These are phyloP conservation scores for Backusella luteola DNA, from an alignment of 192 early-diverging fungal species.

Conservation along the genomic window DNA sequence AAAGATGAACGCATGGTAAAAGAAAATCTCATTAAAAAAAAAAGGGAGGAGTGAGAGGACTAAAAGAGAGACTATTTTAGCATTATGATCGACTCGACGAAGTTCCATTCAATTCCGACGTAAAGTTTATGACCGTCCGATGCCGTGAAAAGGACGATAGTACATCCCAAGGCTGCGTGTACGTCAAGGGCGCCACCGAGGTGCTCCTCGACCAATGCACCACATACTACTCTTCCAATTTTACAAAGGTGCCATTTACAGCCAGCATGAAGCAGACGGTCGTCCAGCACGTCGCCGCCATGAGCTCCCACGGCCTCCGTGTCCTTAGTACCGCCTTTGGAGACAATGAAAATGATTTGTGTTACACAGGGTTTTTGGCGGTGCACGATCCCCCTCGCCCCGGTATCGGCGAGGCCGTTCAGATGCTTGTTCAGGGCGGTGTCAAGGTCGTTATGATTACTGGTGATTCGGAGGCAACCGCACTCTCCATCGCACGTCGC, in stretches of 20 bases:
- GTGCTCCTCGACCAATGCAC: constrained; percentile 71
- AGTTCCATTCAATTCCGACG: constrained; percentile 89
- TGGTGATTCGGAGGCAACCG: constrained; percentile 92
- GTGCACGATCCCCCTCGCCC: constrained; percentile 93
- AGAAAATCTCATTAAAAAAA: not conserved
- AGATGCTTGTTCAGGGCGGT: constrained; percentile 67
- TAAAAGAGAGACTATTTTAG: constrained; percentile 16
- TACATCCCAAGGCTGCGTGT: constrained; percentile 28
- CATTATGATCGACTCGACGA: constrained; percentile 65
- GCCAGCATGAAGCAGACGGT: constrained; percentile 57
- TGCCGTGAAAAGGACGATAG: constrained; percentile 38
- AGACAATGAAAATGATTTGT: constrained; percentile 46
- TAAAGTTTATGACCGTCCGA: constrained; percentile 89
- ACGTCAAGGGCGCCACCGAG: constrained; percentile 90
- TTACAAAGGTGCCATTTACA: constrained; percentile 53
- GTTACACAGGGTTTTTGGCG: constrained; percentile 82
- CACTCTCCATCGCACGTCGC: constrained; percentile 82
- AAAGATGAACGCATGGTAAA: constrained; percentile 72
- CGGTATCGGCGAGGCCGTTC: constrained; percentile 74
- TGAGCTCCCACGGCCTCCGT: constrained; percentile 78
- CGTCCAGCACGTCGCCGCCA: constrained; percentile 55
- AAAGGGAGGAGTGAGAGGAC: not conserved
- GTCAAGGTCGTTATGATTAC: constrained; percentile 98
- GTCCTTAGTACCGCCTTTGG: constrained; percentile 86
- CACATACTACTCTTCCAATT: constrained; percentile 56